Evolutionary conservation across 768 basidiomycete genomes (phyloP), one percentile per base, ranked within the genome.

Genomic region (Boletus subparvulus): DNA sequence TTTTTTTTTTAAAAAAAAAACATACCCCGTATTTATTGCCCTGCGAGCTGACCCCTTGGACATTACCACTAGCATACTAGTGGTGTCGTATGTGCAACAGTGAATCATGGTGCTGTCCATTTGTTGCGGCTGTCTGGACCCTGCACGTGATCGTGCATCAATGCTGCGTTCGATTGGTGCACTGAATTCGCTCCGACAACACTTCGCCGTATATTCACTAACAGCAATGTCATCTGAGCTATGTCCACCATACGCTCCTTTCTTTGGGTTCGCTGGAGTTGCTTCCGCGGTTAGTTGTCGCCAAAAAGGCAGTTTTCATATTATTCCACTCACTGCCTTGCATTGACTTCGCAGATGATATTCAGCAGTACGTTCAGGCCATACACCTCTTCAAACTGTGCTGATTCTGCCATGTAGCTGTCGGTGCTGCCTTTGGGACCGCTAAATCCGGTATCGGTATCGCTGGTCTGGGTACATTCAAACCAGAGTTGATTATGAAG

Each of bases 401-500:
- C 50, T 62, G 41, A 67, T 43, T 28, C 47, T 2, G 24, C 19
- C 47, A 12, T 47, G 59, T 69, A 91, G 95, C 96, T 56, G 77
- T 95, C 40, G 97, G 96, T 58, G 96, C 97, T 60, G 95, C 97
- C 3, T 92, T 91, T 73, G 96, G 96, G 32, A 99, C 96, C 1
- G 86, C 94, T 28, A 99, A 99, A 74, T 83, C 96, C 37, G 97
- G 97, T 16, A 97, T 99, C 64, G 95, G 95, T 24, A 98, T 98
- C 68, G 87, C 97, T 54, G 96, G 97, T 28, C 77, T 98, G 55
- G 95, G 94, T 52, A 85, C 87, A 47, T 95, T 98, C 77, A 87
- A 83, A 68, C 97, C 97, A 60, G 97, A 99, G 69, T 81, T 98
- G 63, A 92, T 99, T 70, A 99, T 99, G 97, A 98, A 94, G 84